Evolutionary conservation across 257 asterid species (phyloP), one percentile per base, ranked within the genome.

Genomic region (Fraxinus anomala): DNA sequence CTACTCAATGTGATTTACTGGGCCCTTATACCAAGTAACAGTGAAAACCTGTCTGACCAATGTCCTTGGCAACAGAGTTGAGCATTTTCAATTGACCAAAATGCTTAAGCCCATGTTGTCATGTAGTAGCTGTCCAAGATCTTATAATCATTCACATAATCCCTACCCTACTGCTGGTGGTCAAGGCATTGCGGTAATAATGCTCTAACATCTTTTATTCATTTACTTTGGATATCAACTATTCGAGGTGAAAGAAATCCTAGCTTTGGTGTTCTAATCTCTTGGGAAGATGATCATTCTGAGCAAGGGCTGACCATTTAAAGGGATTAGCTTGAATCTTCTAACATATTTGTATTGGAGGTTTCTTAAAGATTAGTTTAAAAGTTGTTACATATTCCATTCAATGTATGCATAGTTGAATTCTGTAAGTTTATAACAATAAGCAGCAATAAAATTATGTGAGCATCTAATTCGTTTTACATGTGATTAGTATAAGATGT

Each of bases 1-100:
- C 17, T 54, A 30, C 61, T 16, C 63, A 69, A 49, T 61, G 34
- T 59, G 63, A 71, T 54, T 28, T 47, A 65, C 17, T 63, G 44
- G 69, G 77, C 30, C 66, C 77, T 70, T 33, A 67, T 68, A n/a
- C 68, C 21, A 76, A 34, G 40, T 70, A n/a, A 65, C 70, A 37
- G 69, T 73, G 59, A 65, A 56, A 24, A 30, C 61, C 71, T 39
- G 73, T 6, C 42, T 59, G 70, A 37, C 70, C 33, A 34, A 37
- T 70, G 63, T 33, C 54, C 17, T 54, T 59, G 9, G 6, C 70
- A 49, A 34, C 28, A 16, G 39, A 51, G 39, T 69, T 39, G 76
- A 21, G 21, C 7, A 40, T 68, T 17, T 34, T 68, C 75, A 69
- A 76, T 42, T 47, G n/a, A 51, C 44, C 23, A 23, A 28, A 39